A percentile compares a stretch with the other conserved stretches of the same genome.
phyloP scores from a whole-genome alignment of 495 filamentous ascomycete genomes.

The Penicillium flavigenum region DNA sequence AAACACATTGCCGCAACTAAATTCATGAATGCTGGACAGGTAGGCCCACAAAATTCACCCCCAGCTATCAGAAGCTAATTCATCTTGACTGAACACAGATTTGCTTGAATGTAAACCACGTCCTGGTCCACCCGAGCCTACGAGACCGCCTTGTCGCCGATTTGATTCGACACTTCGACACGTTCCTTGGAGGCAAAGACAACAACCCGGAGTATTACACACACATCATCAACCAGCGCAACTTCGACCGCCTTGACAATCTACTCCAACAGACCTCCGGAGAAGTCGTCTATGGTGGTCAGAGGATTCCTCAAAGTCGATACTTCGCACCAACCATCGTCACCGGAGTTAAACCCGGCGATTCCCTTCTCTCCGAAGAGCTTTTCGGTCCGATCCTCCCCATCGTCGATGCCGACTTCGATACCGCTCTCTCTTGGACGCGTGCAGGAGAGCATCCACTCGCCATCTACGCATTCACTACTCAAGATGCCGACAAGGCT shows the following conservation, averaged over 20 bases:
- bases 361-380: conserved; percentile 74
- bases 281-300: conserved; percentile 72
- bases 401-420: conserved; percentile 64
- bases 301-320: conserved; percentile 61
- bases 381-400: conserved; percentile 83
- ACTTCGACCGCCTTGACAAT: conserved; percentile 74
- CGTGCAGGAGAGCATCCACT: conserved; percentile 63
- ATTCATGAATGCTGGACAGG: conserved; percentile 72
- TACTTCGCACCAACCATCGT: conserved; percentile 81
- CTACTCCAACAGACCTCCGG: conserved; percentile 72
- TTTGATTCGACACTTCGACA: conserved; percentile 58
- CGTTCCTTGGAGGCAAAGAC: conserved; percentile 65
- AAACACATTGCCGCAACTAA: conserved; percentile 78
- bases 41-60: background rate
- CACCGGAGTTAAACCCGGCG: conserved; percentile 60
- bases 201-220: conserved; percentile 61
- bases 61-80: background rate
- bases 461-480: conserved; percentile 75
- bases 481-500: conserved; percentile 58
- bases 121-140: conserved; percentile 68
- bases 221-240: conserved; percentile 72
- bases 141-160: conserved; percentile 64
- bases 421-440: conserved; percentile 69
- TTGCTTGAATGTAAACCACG: conserved; percentile 82
- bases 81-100: conserved; percentile 33